These are phyloP conservation scores for Podosphaera leucotricha DNA, from an alignment of 2,329 filamentous ascomycete genomes.

Conservation along the genomic window DNA sequence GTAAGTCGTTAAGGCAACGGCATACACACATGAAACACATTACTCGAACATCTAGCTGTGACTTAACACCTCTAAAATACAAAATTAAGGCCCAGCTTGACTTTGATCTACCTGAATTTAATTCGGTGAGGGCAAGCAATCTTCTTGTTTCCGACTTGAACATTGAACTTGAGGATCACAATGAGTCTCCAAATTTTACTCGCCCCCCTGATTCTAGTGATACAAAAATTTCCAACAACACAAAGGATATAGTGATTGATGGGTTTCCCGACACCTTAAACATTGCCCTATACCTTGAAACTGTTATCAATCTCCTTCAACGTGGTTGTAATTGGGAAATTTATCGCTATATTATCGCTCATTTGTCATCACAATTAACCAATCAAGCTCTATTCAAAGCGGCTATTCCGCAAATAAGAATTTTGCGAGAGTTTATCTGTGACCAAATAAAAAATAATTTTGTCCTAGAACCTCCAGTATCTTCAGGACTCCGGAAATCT, in stretches of 20 bases:
- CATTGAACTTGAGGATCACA: background rate
- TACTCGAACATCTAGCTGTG: slow-evolving; percentile 12
- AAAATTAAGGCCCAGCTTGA: slow-evolving; percentile 37
- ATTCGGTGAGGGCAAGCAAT: slow-evolving; percentile 15
- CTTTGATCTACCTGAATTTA: slow-evolving; percentile 25
- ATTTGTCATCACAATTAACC: slow-evolving; percentile 66
- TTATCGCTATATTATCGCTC: slow-evolving; percentile 72
- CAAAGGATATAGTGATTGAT: background rate
- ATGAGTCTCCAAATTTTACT: background rate
- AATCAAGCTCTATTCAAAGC: slow-evolving; percentile 70
- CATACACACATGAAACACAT: slow-evolving; percentile 17
- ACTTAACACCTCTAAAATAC: slow-evolving; percentile 18
- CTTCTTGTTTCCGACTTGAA: slow-evolving; percentile 10
- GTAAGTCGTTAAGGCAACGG: slow-evolving; percentile 13
- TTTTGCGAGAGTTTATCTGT: slow-evolving; percentile 53
- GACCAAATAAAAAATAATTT: slow-evolving; percentile 57
- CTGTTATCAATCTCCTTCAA: slow-evolving; percentile 49
- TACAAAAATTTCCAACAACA: background rate
- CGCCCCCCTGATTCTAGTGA: background rate
- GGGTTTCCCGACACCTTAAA: slow-evolving; percentile 6
- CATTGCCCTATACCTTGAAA: slow-evolving; percentile 41
- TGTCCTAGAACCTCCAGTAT: slow-evolving; percentile 58
- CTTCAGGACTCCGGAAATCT: slow-evolving; percentile 60
- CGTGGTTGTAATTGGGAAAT: slow-evolving; percentile 69
- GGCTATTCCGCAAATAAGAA: slow-evolving; percentile 50